Base-by-base conservation (phyloP, 257 asterid genomes). In the Penstemon eatonii region DNA sequence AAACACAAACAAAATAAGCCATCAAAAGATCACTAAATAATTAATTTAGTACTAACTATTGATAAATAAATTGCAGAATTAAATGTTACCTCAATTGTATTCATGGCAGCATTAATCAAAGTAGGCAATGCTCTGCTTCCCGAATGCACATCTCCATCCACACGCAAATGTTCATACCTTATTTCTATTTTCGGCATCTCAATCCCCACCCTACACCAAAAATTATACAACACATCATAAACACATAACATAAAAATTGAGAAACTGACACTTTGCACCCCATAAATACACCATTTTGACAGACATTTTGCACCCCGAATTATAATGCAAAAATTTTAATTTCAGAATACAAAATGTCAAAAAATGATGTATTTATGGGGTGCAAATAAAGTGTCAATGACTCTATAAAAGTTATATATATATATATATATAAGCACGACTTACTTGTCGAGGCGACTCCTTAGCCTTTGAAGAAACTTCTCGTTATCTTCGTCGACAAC, bases 61-160 rank as follows among this genome's bases (percentile, higher is more conserved):
- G 60, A 5, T 3, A 4, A 47, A n/a, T 9, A 15, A 11, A 11
- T 47, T 9, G 3, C 7, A 47, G 53, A 66, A 38, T 46, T 63
- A 18, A 5, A 6, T 52, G 8, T 15, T 41, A 60, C 84, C 84
- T 80, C 84, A 39, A 76, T 43, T 4, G 77, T 3, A 42, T 73
- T 69, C 13, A 80, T 40, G 0, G 75, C 19, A 18, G 85, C 70
- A 63, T 73, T 80, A 33, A 73, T 5, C 73, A 80, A 54, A 58
- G 85, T 70, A 6, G 85, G 82, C 40, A 73, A 18, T 38, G 85
- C 82, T 58, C 82, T 80, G 49, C 65, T 63, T 36, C 82, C 85
- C 13, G 71, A 76, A 43, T 62, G 73, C 33, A 71, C 82, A 40
- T 76, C 61, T 47, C 82, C 85, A 53, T 80, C 74, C 50, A 77